Evolutionary conservation across 768 basidiomycete species (phyloP), one percentile per base, ranked within the genome.

Genomic region (Galerina marginata): DNA sequence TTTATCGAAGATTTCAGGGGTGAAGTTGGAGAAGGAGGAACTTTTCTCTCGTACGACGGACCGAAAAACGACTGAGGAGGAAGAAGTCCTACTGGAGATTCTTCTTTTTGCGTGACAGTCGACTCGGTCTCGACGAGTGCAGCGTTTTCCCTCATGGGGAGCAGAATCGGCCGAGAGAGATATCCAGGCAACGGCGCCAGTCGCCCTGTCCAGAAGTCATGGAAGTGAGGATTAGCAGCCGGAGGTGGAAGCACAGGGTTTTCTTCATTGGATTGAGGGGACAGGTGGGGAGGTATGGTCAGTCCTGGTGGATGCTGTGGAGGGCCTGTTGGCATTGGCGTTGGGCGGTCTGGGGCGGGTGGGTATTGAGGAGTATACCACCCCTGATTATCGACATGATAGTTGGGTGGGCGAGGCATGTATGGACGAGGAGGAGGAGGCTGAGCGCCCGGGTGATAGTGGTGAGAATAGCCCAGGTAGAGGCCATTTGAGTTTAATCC

Each of bases 131-230:
- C 69, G 44, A 58, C 59, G 58, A 65, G 42, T 26, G 46, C 56
- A 46, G 37, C 52, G 2, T 38, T 51, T 40, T 69, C 68, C 55
- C 63, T 71, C 48, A 66, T 68, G 16, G 71, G 68, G 16, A 75
- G 60, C 33, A 78, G 66, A 55, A 73, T 70, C 9, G 76, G 74
- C 4, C 64, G 65, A 4, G 80, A 82, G 14, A 69, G 70, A 56
- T 69, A 74, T 6, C 79, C 80, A 6, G 80, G 79, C 48, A 79
- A 71, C 20, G 81, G 79, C 7, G 79, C 80, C 25, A 82, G 68
- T 48, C 78, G 70, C 12, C 76, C 78, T 60, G 71, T 74, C 80
- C 80, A 81, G 58, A 73, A 77, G 16, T 74, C 74, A 49, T 80
- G 69, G 14, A 78, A 70, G 1, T 62, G 57, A 25, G 47, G 43